Evolutionary conservation across 1,284 basidiomycete genomes (phyloP), one percentile per base, ranked within the genome.

Genomic region (Sporisorium reilianum): DNA sequence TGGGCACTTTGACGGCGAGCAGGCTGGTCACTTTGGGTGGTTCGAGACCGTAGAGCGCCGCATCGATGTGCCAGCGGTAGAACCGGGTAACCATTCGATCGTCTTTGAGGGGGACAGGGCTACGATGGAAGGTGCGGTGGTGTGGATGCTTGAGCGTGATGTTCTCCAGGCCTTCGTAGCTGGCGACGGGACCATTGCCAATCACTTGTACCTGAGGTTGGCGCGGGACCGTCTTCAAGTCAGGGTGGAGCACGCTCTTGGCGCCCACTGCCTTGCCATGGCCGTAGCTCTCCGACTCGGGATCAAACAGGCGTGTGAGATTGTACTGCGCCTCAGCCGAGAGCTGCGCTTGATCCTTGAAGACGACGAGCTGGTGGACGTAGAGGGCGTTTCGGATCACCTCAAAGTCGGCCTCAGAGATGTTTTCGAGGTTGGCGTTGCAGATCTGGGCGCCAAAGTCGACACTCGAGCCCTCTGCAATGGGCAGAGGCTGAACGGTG

Each of bases 41-140:
- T 12, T 51, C 50, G 9, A 51, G 23, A 9, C 36, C 50, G 50
- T 51, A 51, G 14, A 51, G 50, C 36, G 50, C 50, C 5, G 50
- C 50, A 40, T 51, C 50, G 34, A 51, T 51, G 22, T 51, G 50
- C 50, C 50, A 51, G 11, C 50, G 50, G 22, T 38, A 51, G 50
- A 51, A 51, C 2, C 50, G 14, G 12, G 50, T 51, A 11, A 25
- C 22, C 6, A 6, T 25, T 22, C 50, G 50, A 20, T 51, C 50
- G 20, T 38, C 34, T 26, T 38, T 1, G 5, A 38, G 22, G 5
- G 50, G 34, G 5, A 51, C 22, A 2, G 50, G 32, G 14, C 40
- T 23, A 36, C 50, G 50, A n/a, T 51, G 50, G 34, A 51, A 51
- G 14, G 34, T 51, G 16, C 50, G 50, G 16, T 51, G 50, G n/a